Conservation (phyloP, 352 stramenopile species). For the Labyrinthula sp. region DNA sequence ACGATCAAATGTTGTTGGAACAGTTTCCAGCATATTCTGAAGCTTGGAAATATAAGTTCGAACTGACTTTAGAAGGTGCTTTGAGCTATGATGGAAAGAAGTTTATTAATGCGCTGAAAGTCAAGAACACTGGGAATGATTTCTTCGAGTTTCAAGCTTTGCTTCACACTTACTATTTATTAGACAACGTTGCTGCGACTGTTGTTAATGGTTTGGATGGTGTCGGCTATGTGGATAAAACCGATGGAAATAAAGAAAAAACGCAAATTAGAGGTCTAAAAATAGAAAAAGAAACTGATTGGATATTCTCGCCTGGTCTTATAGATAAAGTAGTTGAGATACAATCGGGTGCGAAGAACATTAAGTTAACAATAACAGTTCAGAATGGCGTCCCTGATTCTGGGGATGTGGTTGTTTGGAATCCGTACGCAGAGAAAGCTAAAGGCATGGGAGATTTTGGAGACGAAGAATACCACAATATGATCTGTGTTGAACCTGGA, state of each 20-base stretch:
- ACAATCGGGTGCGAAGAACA: constrained; percentile 29
- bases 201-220: constrained; percentile 61
- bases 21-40: too few relatives aligned
- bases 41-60: constrained; percentile 52
- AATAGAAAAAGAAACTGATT: constrained; percentile 57
- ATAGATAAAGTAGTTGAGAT: too few relatives aligned
- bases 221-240: constrained; percentile 61
- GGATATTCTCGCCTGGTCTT: constrained; percentile 51
- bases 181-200: constrained; percentile 47
- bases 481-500: constrained; percentile 84
- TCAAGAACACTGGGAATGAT: constrained; percentile 62
- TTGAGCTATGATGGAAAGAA: too few relatives aligned
- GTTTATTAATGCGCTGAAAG: constrained; percentile 60
- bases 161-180: constrained; percentile 73
- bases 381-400: background rate
- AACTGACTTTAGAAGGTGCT: constrained; percentile 50
- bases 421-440: constrained; percentile 73
- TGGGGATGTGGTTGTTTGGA: constrained; percentile 70
- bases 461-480: constrained; percentile 71
- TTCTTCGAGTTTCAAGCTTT: constrained; percentile 69
- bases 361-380: too few relatives aligned
- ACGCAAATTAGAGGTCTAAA: constrained; percentile 37
- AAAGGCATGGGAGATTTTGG: constrained; percentile 73
- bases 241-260: constrained; percentile 39
- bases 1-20: constrained; percentile 38